Percentiles rank a stretch among this genome's conserved stretches.
These are phyloP conservation scores for Massarina eburnea DNA, from an alignment of 2,329 filamentous ascomycete genomes.

Conservation along the genomic window DNA sequence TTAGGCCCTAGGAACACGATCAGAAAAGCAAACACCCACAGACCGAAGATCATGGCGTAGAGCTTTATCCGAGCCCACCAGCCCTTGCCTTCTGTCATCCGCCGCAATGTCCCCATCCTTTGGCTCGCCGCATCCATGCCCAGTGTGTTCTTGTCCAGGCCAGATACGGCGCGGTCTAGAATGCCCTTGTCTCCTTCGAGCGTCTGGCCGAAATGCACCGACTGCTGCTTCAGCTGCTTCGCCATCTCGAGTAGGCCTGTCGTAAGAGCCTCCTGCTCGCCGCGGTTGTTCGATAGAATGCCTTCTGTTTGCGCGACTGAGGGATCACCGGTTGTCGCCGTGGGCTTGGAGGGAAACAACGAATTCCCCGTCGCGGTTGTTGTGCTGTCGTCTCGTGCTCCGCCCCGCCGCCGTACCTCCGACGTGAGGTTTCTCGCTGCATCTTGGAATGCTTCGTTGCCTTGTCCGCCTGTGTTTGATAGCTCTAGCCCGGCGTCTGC, in stretches of 20 bases:
- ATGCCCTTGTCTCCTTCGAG: slow-evolving; percentile 76
- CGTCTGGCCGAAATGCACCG: slow-evolving; percentile 68
- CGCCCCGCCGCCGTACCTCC: slow-evolving; percentile 35
- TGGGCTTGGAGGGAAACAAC: slow-evolving; percentile 44
- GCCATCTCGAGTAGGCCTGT: slow-evolving; percentile 81
- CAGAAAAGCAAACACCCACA: slow-evolving; percentile 77
- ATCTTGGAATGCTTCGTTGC: slow-evolving; percentile 36
- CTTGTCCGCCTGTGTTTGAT: slow-evolving; percentile 22
- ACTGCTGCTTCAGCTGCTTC: slow-evolving; percentile 72
- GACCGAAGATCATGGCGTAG: slow-evolving; percentile 78
- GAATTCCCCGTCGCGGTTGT: slow-evolving; percentile 37
- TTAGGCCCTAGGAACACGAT: slow-evolving; percentile 88
- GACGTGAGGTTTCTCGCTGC: slow-evolving; percentile 39
- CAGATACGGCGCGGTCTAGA: slow-evolving; percentile 69
- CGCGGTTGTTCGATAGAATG: slow-evolving; percentile 73
- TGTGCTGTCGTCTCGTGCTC: slow-evolving; percentile 22
- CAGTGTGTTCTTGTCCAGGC: slow-evolving; percentile 73
- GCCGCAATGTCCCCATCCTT: slow-evolving; percentile 73
- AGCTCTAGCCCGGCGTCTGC: slow-evolving; percentile 38
- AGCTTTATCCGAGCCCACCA: slow-evolving; percentile 84
- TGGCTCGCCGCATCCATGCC: slow-evolving; percentile 76
- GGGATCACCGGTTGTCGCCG: slow-evolving; percentile 27
- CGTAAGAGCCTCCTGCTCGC: slow-evolving; percentile 81
- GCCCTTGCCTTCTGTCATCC: slow-evolving; percentile 84
- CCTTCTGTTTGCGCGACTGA: slow-evolving; percentile 56